A percentile compares a stretch with the other conserved stretches of the same genome.
These are phyloP conservation scores for Cytospora mali DNA, from an alignment of 2,329 filamentous ascomycete species.

Conservation along the genomic window DNA sequence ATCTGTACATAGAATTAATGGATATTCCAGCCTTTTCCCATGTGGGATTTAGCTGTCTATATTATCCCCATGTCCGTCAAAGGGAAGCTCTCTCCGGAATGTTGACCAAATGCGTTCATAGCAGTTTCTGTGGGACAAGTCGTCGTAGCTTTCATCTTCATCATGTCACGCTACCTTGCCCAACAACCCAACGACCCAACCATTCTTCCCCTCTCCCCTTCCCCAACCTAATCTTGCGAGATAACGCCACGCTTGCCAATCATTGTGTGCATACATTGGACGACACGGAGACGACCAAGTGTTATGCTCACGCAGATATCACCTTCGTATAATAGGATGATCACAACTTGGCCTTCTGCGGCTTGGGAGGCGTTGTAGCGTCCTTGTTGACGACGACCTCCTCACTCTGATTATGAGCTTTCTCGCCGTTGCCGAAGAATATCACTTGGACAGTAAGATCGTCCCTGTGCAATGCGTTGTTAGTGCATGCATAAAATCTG, in stretches of 20 bases:
- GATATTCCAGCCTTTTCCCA: neutral
- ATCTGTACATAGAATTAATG: neutral
- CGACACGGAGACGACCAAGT: neutral
- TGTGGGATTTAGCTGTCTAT: neutral
- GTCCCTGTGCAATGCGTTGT: slow-evolving; percentile 59
- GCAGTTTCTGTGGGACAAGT: neutral
- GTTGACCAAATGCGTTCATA: neutral
- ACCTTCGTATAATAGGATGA: neutral
- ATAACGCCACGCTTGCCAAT: slow-evolving; percentile 20
- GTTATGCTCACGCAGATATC: neutral
- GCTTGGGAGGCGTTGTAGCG: slow-evolving; percentile 65
- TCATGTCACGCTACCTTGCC: neutral
- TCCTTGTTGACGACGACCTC: slow-evolving; percentile 84
- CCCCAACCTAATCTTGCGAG: neutral
- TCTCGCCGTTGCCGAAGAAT: slow-evolving; percentile 86
- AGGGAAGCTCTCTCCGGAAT: too few relatives aligned
- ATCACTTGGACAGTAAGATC: slow-evolving; percentile 97
- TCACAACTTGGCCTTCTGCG: slow-evolving; percentile 34
- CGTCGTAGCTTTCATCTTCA: neutral
- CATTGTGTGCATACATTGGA: slow-evolving; percentile 4
- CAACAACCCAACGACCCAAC: too few relatives aligned
- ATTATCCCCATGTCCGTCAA: neutral
- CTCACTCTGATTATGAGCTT: slow-evolving; percentile 55
- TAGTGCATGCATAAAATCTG: slow-evolving; percentile 10
- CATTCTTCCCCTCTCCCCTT: neutral